Evolutionary conservation across 148 eudicot species (phyloP), one percentile per base, ranked within the genome.

Genomic region (Heliosperma pusillum): DNA sequence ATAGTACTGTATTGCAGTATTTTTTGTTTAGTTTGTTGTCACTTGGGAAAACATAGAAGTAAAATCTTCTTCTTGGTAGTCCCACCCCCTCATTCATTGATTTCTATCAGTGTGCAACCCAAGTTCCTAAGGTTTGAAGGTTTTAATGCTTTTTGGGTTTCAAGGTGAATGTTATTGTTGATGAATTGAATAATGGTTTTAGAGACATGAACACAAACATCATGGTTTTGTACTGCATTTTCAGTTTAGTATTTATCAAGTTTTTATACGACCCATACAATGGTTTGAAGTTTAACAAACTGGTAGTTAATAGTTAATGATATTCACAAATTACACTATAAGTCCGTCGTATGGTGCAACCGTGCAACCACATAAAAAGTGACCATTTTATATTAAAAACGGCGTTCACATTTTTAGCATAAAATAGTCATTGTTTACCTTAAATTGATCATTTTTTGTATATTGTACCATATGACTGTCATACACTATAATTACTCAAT

Each of bases 81-180:
- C 44, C 45, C 69, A 53, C 7, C 19, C 25, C n/a, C 21, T 26
- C 55, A 72, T 69, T 25, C 29, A 76, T 56, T 68, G 78, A 66
- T 47, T 26, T 22, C n/a, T 62, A 26, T 15, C 60, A 33, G 40
- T 70, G 55, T 29, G 52, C 47, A 61, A 40, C 65, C 36, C 71
- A 22, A 64, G 10, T 72, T 64, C 57, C 76, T 53, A 72, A 63
- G 69, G 17, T 63, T 71, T 36, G 30, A 36, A 10, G 19, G 65
- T 22, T 16, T 45, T 55, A 36, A 58, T 73, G 17, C 45, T 62
- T 74, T 12, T 36, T 36, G 57, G 66, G 53, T 71, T 63, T 65
- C 76, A 29, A 66, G 66, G 68, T 78, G 69, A 66, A 78, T 78
- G 77, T 73, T 73, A 64, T 73, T 47, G 47, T 20, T 45, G 59